Percentiles rank a stretch among this genome's conserved stretches.
These are phyloP conservation scores for Paramecium caudatum DNA, from an alignment of 73 alveolate genomes.

Conservation along the genomic window DNA sequence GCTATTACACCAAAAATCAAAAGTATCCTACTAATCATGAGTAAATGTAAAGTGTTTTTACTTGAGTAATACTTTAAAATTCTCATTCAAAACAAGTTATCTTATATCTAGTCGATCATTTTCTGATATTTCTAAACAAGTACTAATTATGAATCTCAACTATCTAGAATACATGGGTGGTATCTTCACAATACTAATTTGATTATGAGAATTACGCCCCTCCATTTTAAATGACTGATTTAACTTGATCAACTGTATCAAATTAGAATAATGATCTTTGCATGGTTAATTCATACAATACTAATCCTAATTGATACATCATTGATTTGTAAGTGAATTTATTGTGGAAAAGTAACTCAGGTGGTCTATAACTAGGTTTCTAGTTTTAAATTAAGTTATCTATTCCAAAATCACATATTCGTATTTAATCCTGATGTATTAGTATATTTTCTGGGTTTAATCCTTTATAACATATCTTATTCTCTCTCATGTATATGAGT, in stretches of 20 bases:
- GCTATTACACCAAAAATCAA: constrained; percentile 56
- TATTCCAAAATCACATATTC: constrained; percentile 63
- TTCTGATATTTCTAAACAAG: constrained; percentile 41
- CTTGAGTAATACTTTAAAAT: background rate
- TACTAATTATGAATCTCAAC: background rate
- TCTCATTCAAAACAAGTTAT: constrained; percentile 31
- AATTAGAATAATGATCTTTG: background rate
- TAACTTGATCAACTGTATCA: constrained; percentile 12
- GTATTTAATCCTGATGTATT: constrained; percentile 17
- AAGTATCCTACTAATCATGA: constrained; percentile 12
- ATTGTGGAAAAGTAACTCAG: constrained; percentile 21
- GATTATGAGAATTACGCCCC: constrained; percentile 43
- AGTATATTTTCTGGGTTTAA: constrained; percentile 53
- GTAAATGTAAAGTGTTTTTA: constrained; percentile 33
- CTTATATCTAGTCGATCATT: constrained; percentile 33
- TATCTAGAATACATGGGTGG: constrained; percentile 21
- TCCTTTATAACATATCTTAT: constrained; percentile 44
- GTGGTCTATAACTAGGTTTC: background rate
- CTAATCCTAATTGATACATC: constrained; percentile 44
- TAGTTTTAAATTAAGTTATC: constrained; percentile 7
- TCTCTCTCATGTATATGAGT: constrained; percentile 38
- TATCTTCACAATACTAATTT: constrained; percentile 22
- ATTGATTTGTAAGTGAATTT: constrained; percentile 24
- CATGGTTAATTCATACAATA: constrained; percentile 7
- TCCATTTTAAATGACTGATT: constrained; percentile 13